Conservation (phyloP, 208 protist genomes). For the Crithidia sp. region DNA sequence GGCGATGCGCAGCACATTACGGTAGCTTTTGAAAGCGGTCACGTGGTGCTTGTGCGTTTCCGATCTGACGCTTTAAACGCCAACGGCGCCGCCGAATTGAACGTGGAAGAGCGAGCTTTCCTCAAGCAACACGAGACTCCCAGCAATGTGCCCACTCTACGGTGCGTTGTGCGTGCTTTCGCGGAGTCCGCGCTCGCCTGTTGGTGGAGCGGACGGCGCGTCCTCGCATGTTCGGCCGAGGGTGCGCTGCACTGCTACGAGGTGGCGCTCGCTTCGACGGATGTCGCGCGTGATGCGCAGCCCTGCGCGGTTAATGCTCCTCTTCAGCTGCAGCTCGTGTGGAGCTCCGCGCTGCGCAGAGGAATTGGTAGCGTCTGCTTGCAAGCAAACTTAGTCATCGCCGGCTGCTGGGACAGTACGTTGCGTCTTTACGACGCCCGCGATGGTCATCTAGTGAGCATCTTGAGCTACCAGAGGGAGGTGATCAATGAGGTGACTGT, state of each 20-base stretch:
- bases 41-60: slow-evolving; percentile 52
- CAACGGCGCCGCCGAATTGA: neutral
- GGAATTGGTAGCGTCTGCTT: slow-evolving; percentile 66
- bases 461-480: slow-evolving; percentile 62
- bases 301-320: neutral
- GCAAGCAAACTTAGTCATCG: slow-evolving; percentile 54
- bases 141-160: slow-evolving; percentile 3
- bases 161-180: slow-evolving; percentile 66
- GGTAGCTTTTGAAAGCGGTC: slow-evolving; percentile 82
- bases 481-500: slow-evolving; percentile 64
- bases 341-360: slow-evolving; percentile 57
- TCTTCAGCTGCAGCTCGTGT: slow-evolving; percentile 43
- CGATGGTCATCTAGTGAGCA: slow-evolving; percentile 55
- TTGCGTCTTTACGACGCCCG: slow-evolving; percentile 66
- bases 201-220: slow-evolving; percentile 43
- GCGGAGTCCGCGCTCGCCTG: slow-evolving; percentile 70
- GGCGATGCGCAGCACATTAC: slow-evolving; percentile 38
- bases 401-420: slow-evolving; percentile 80
- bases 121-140: too few species aligned
- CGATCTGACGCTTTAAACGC: neutral
- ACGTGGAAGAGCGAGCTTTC: neutral
- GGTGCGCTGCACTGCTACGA: slow-evolving; percentile 75
- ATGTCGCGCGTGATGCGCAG: neutral
- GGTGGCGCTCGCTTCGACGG: neutral
- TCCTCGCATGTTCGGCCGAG: slow-evolving; percentile 71